Percentiles rank a stretch among this genome's conserved stretches.
These are phyloP conservation scores for Gynochthodes officinalis DNA, from an alignment of 257 asterid genomes.

Conservation along the genomic window DNA sequence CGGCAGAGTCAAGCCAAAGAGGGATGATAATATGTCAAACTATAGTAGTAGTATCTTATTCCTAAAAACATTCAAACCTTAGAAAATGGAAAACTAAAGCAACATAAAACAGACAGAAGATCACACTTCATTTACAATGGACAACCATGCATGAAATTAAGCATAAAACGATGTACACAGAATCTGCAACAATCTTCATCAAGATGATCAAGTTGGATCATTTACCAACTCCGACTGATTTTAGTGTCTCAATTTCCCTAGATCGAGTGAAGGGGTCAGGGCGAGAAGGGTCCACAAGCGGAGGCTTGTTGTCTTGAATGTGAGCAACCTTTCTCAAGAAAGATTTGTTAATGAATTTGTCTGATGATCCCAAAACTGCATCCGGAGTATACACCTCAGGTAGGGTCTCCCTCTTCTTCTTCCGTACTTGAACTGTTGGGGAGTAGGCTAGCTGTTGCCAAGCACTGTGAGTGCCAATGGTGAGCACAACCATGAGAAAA, in stretches of 20 bases:
- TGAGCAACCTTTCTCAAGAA: slow-evolving; percentile 17
- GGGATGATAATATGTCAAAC: too few relatives aligned
- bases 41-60: too few relatives aligned
- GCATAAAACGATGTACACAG: neutral
- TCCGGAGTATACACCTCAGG: slow-evolving; percentile 16
- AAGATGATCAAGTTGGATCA: neutral
- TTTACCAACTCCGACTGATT: slow-evolving; percentile 8
- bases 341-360: slow-evolving; percentile 16
- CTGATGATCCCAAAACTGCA: neutral
- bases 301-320: slow-evolving; percentile 12
- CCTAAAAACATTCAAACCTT: too few relatives aligned
- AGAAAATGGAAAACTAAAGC: too few relatives aligned
- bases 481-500: neutral
- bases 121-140: neutral
- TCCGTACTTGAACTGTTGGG: slow-evolving; percentile 12
- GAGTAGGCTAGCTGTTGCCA: slow-evolving; percentile 15
- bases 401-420: slow-evolving; percentile 20
- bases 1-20: too few relatives aligned
- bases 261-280: slow-evolving; percentile 10
- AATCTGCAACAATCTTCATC: neutral
- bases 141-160: neutral
- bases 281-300: slow-evolving; percentile 6
- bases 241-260: slow-evolving; percentile 5
- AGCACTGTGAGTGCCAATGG: slow-evolving; percentile 12
- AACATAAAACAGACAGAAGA: too few relatives aligned